A percentile compares a stretch with the other conserved stretches of the same genome.
Conservation (phyloP, 306 rosid species). For the Comarum palustre region DNA sequence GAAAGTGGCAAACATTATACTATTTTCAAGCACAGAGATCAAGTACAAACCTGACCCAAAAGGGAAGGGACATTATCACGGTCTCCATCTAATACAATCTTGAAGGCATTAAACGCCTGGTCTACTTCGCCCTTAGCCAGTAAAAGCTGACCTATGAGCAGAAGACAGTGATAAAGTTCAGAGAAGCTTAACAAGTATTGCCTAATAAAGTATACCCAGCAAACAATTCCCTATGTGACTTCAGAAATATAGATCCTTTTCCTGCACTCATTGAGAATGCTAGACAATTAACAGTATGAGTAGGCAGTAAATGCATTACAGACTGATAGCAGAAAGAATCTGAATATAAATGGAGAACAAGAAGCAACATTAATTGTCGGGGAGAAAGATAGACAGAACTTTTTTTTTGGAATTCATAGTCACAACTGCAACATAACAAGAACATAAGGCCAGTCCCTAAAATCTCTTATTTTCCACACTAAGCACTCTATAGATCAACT, state of each 20-base stretch:
- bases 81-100: slow-evolving; percentile 91
- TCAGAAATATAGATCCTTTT: background rate
- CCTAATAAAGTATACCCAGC: slow-evolving; percentile 11
- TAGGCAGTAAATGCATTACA: slow-evolving; percentile 4
- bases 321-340: background rate
- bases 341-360: background rate
- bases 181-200: slow-evolving; percentile 7
- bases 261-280: slow-evolving; percentile 1
- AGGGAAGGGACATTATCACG: slow-evolving; percentile 96
- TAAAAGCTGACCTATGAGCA: slow-evolving; percentile 91
- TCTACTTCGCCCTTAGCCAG: slow-evolving; percentile 95
- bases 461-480: background rate
- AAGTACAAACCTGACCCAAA: slow-evolving; percentile 71
- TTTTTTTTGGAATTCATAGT: background rate
- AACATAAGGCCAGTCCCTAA: background rate
- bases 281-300: background rate
- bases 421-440: background rate
- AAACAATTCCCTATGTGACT: background rate
- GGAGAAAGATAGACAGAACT: background rate
- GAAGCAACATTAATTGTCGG: slow-evolving; percentile 6
- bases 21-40: slow-evolving; percentile 13
- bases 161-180: slow-evolving; percentile 20
- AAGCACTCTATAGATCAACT: background rate
- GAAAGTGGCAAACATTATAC: background rate
- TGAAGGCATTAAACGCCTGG: slow-evolving; percentile 92